phyloP scores from a whole-genome alignment of 225 moss, liverwort and hornwort species.

The Sphagnum contortum region DNA sequence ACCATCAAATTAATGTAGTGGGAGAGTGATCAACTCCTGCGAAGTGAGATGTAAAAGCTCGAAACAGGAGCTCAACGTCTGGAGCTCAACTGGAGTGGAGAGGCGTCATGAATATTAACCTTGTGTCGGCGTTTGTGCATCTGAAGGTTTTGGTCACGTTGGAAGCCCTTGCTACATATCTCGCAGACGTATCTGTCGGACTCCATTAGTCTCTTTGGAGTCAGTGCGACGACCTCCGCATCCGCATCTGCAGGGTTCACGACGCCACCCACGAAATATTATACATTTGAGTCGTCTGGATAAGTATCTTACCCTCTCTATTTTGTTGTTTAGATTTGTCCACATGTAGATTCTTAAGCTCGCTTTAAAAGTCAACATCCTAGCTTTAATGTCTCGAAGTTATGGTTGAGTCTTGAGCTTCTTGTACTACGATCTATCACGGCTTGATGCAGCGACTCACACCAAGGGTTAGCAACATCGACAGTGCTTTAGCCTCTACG shows the following conservation, averaged over 20 bases:
- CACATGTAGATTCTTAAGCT: not conserved
- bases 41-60: no score
- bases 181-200: conserved; percentile 77
- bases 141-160: conserved; percentile 78
- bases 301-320: no score
- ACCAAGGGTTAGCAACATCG: no score
- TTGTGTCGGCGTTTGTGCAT: conserved; percentile 88
- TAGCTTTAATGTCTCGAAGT: no score
- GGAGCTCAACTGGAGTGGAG: not conserved
- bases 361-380: no score
- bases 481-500: no score
- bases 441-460: no score
- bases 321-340: not conserved
- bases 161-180: conserved; percentile 76
- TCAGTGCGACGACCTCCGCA: conserved; percentile 74
- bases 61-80: no score
- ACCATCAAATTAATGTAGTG: not conserved
- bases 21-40: no score
- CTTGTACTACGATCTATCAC: no score
- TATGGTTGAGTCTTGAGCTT: no score
- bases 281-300: no score
- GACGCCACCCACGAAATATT: not conserved
- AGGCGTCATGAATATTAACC: conserved; percentile 11
- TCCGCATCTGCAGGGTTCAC: conserved; percentile 42
- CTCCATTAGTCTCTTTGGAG: conserved; percentile 69